Evolutionary conservation across 306 rosid genomes (phyloP).

Genomic region (Psophocarpus tetragonolobus): DNA sequence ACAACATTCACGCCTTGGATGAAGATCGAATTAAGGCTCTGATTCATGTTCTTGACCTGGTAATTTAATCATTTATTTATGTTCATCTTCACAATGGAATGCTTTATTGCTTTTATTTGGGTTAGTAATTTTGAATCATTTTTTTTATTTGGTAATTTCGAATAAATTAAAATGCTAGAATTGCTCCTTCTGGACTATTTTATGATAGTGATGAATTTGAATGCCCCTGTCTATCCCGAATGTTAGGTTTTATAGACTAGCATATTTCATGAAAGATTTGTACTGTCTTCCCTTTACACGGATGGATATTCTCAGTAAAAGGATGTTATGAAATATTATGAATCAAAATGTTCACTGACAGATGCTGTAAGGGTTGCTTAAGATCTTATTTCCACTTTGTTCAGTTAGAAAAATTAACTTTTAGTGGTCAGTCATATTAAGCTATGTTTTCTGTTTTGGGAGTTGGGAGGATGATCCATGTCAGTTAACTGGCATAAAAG

Average conservation of each 20-base stretch:
- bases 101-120: neutral
- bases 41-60: constrained; percentile 76
- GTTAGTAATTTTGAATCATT: neutral
- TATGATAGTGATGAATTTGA: neutral
- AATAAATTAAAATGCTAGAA: neutral
- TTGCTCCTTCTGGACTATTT: neutral
- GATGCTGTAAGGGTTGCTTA: neutral
- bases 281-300: neutral
- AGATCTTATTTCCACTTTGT: neutral
- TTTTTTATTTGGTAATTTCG: neutral
- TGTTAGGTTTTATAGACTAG: neutral
- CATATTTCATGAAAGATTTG: neutral
- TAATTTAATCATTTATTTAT: constrained; percentile 30
- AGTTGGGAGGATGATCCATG: neutral
- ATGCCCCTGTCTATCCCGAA: neutral
- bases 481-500: neutral
- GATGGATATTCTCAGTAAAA: neutral
- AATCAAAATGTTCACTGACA: neutral
- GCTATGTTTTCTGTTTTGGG: neutral
- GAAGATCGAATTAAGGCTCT: constrained; percentile 65
- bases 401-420: neutral
- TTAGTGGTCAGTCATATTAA: neutral
- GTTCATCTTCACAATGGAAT: neutral
- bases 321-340: neutral
- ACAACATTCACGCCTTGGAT: constrained; percentile 71